Conservation (phyloP, 2,329 filamentous ascomycete species). For the Diaporthe nobilis region DNA sequence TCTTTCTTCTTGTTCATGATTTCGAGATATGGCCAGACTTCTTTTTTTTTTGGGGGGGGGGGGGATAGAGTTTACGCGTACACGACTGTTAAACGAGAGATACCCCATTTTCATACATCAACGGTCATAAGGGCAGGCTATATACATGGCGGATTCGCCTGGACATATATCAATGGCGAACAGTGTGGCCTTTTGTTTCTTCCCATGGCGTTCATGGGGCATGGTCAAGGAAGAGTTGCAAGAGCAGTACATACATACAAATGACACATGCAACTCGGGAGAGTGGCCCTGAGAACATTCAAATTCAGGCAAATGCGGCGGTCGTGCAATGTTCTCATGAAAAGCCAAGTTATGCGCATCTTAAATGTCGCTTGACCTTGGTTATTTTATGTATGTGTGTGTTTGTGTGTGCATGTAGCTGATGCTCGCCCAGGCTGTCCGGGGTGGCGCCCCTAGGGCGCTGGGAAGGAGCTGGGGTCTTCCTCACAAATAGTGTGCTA, state of each 20-base stretch:
- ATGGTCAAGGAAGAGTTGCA: neutral
- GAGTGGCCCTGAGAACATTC: neutral
- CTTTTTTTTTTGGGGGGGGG: neutral
- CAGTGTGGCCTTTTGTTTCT: neutral
- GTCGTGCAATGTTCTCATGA: too few relatives aligned
- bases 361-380: too few relatives aligned
- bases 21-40: neutral
- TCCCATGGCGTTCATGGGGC: neutral
- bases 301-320: too few relatives aligned
- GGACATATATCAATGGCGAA: neutral
- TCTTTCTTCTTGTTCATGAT: neutral
- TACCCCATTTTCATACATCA: conserved; percentile 17
- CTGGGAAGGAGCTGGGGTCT: neutral
- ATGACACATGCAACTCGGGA: neutral
- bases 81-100: conserved; percentile 21
- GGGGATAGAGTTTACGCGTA: conserved; percentile 22
- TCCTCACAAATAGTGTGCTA: neutral
- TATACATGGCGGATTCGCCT: neutral
- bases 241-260: neutral
- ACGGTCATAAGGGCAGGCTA: neutral
- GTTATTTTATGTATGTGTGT: too few relatives aligned
- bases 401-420: too few relatives aligned
- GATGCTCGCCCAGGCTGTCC: too few relatives aligned
- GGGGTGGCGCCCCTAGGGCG: too few relatives aligned
- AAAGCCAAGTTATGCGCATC: too few relatives aligned